Evolutionary conservation across 495 filamentous ascomycete species (phyloP), one percentile per base, ranked within the genome.

Genomic region (Usnea hakonensis): DNA sequence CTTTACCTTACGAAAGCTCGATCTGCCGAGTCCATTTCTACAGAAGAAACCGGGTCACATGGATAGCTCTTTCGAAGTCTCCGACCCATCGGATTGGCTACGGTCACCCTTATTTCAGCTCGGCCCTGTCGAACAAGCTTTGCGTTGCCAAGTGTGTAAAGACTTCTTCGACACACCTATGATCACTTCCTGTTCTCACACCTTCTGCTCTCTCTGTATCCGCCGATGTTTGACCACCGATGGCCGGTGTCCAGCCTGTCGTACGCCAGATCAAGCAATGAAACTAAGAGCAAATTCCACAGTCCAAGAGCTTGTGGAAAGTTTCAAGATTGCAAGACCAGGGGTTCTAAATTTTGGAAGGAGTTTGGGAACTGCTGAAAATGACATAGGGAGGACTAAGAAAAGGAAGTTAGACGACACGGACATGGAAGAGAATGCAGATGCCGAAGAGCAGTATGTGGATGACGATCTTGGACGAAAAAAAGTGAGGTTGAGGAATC

Each of bases 71-170:
- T 76, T 79, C 68, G 84, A 90, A 60, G 76, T 97, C 52, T 76
- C 90, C 40, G 92, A 98, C 75, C 87, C 93, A 8, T 93, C 93
- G 53, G 95, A 98, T 79, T 98, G 94, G 95, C 77, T 90, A 19
- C 68, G 77, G n/a, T 97, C 94, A 26, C 83, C 86, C 1, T 78
- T 97, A 11, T 79, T 86, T 3, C 75, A 80, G 38, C 81, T 98
- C 60, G 78, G 85, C 55, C 78, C 86, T 8, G 81, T 99, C 59
- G 94, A 99, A 68, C 84, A 90, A 44, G 84, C 90, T 19, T 81
- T 99, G 19, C 89, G 92, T 65, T 99, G 94, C 74, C 88, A 97
- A 68, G 87, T 99, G 61, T 99, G 94, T 81, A 97, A 97, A 74
- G 94, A 99, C 72, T 95, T 97, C 74, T 97, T 88, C 76, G 82